A percentile compares a stretch with the other conserved stretches of the same genome.
phyloP scores from a whole-genome alignment of 306 rosid species.

The Prunus mira region DNA sequence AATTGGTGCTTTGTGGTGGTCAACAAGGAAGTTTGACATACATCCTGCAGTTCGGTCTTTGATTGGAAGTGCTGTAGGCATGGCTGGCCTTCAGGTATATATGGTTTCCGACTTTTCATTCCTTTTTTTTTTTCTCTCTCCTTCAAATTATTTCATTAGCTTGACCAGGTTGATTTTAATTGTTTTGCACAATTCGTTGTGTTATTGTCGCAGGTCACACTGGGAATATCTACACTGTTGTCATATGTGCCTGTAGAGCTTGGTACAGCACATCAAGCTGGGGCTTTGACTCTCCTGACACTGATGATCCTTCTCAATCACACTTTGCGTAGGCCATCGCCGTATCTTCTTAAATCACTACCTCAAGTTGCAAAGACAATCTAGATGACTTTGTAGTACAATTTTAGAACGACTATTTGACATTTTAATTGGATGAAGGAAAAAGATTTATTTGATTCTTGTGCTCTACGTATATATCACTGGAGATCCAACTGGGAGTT shows the following conservation, averaged over 20 bases:
- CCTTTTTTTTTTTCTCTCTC: neutral
- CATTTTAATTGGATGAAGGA: neutral
- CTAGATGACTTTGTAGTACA: conserved; percentile 13
- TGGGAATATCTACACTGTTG: conserved; percentile 62
- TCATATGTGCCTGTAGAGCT: conserved; percentile 82
- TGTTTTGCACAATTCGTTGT: neutral
- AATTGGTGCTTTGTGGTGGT: conserved; percentile 65
- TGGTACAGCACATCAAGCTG: conserved; percentile 88
- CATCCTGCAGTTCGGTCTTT: conserved; percentile 76
- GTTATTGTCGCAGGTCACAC: neutral
- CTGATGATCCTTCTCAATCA: conserved; percentile 65
- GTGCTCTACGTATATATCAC: neutral
- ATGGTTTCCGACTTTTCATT: neutral
- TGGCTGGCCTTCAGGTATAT: conserved; percentile 77
- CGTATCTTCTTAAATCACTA: conserved; percentile 61
- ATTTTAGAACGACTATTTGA: neutral
- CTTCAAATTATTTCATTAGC: neutral
- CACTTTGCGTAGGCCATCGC: conserved; percentile 65
- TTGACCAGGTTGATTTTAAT: neutral
- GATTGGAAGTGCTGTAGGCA: conserved; percentile 58
- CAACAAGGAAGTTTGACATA: conserved; percentile 68
- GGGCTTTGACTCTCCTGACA: conserved; percentile 79
- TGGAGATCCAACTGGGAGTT: too few relatives aligned
- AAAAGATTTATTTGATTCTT: neutral
- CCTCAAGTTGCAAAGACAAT: conserved; percentile 58